These are phyloP conservation scores for Allium sativum DNA, from an alignment of 106 monocot genomes.

Conservation along the genomic window DNA sequence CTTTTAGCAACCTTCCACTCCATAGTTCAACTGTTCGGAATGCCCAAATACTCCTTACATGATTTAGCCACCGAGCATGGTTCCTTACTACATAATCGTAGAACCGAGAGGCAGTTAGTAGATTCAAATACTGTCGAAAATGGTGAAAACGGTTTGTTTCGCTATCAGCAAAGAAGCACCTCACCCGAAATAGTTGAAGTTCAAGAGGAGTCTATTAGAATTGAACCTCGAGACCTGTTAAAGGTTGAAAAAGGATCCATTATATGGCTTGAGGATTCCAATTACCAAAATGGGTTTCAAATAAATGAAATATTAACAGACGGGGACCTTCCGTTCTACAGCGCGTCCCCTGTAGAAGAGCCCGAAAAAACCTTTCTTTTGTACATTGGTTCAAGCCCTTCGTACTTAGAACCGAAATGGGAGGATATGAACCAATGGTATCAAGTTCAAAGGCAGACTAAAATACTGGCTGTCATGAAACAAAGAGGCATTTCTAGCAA, in stretches of 20 bases:
- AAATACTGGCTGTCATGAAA: slow-evolving; percentile 75
- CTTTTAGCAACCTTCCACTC: slow-evolving; percentile 74
- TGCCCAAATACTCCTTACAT: slow-evolving; percentile 59
- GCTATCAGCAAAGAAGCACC: slow-evolving; percentile 38
- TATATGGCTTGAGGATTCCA: slow-evolving; percentile 65
- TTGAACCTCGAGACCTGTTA: slow-evolving; percentile 37
- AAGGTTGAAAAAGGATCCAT: slow-evolving; percentile 70
- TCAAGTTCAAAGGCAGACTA: slow-evolving; percentile 94
- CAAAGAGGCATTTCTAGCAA: slow-evolving; percentile 70
- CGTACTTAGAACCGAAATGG: slow-evolving; percentile 77
- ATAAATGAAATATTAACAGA: slow-evolving; percentile 51
- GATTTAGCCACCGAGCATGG: slow-evolving; percentile 59
- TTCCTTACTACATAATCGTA: slow-evolving; percentile 49
- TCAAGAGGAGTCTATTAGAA: slow-evolving; percentile 41
- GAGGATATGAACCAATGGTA: slow-evolving; percentile 95
- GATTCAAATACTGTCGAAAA: slow-evolving; percentile 25
- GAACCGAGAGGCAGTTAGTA: slow-evolving; percentile 63
- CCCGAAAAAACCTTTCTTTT: slow-evolving; percentile 36
- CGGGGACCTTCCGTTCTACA: slow-evolving; percentile 55
- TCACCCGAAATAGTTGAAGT: slow-evolving; percentile 97
- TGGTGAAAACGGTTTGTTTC: slow-evolving; percentile 40
- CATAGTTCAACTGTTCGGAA: slow-evolving; percentile 70
- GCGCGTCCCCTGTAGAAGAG: slow-evolving; percentile 48
- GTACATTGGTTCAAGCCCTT: slow-evolving; percentile 72
- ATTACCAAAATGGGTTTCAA: slow-evolving; percentile 55